Evolutionary conservation across 2,329 filamentous ascomycete genomes (phyloP).

Genomic region (Coccinonectria pachysandricola): DNA sequence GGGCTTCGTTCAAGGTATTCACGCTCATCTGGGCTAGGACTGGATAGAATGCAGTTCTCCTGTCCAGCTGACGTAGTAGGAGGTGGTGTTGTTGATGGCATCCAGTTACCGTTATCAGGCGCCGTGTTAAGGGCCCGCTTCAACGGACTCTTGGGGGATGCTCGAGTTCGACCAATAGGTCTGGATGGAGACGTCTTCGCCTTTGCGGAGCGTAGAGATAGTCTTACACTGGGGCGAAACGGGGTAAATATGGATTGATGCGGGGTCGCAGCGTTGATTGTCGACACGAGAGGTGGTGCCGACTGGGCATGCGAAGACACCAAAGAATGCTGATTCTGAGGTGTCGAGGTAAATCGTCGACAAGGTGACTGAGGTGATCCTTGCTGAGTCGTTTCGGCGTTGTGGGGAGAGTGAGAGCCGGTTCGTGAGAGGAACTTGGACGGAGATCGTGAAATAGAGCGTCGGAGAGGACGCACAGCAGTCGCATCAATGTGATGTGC

Average conservation of each 20-base stretch:
- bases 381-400: conserved; percentile 37
- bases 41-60: conserved; percentile 31
- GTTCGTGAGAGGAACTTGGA: conserved; percentile 65
- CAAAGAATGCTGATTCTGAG: conserved; percentile 24
- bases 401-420: conserved; percentile 37
- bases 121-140: conserved; percentile 66
- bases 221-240: conserved; percentile 55
- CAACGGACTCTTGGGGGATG: conserved; percentile 70
- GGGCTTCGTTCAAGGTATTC: conserved; percentile 38
- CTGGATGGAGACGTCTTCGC: conserved; percentile 46
- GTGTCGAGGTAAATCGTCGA: conserved; percentile 31
- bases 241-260: conserved; percentile 48
- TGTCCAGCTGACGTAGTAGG: conserved; percentile 31
- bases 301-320: conserved; percentile 24
- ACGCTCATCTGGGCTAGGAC: conserved; percentile 22
- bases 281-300: conserved; percentile 24
- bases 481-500: conserved; percentile 74
- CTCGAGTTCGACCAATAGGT: conserved; percentile 50
- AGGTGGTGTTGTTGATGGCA: conserved; percentile 29
- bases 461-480: conserved; percentile 68
- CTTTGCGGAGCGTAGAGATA: conserved; percentile 54
- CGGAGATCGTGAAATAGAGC: conserved; percentile 86
- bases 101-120: conserved; percentile 59
- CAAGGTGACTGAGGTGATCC: conserved; percentile 42
- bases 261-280: conserved; percentile 19